These are phyloP conservation scores for Nicotiana noctiflora DNA, from an alignment of 257 asterid species.

Conservation along the genomic window DNA sequence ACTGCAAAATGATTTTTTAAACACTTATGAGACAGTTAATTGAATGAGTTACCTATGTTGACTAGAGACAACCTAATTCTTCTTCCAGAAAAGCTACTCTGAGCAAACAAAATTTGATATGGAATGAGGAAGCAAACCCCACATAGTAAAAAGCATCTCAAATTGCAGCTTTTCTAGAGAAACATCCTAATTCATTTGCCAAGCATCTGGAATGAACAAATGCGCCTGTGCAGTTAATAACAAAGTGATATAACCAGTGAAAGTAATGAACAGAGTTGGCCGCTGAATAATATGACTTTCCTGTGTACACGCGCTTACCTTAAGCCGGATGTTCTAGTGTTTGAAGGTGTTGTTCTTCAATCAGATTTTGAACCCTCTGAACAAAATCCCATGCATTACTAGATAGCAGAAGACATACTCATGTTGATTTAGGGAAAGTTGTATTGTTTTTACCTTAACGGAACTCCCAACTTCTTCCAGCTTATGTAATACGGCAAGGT, in stretches of 20 bases:
- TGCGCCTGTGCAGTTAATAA: neutral
- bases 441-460: constrained; percentile 45
- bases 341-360: constrained; percentile 44
- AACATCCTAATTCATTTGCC: neutral
- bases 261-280: neutral
- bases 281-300: neutral
- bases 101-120: neutral
- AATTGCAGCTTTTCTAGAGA: neutral
- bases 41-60: neutral
- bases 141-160: neutral
- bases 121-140: neutral
- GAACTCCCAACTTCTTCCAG: constrained; percentile 69
- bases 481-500: constrained; percentile 45
- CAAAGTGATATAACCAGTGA: neutral
- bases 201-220: neutral
- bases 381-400: neutral
- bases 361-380: constrained; percentile 69
- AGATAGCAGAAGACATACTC: neutral
- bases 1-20: neutral
- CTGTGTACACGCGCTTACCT: constrained; percentile 18
- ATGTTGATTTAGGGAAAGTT: neutral
- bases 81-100: neutral
- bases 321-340: constrained; percentile 19
- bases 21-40: neutral
- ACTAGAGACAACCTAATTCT: neutral